A percentile compares a stretch with the other conserved stretches of the same genome.
These are phyloP conservation scores for Metschnikowia lunata DNA, from an alignment of 805 yeast species.

Conservation along the genomic window DNA sequence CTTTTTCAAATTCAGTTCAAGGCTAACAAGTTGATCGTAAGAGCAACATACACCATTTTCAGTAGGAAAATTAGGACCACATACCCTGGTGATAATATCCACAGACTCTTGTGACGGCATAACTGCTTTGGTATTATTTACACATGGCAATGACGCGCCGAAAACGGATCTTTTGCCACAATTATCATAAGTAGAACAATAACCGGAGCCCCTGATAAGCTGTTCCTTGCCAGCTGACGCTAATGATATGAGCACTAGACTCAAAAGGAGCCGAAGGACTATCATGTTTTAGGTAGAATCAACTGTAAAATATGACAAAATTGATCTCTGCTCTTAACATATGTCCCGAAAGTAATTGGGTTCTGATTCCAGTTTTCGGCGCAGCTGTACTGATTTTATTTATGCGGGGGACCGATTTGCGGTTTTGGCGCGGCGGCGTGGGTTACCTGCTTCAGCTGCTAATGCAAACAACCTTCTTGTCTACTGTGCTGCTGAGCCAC, in stretches of 20 bases:
- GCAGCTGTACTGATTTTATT: no score
- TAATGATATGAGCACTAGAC: background rate
- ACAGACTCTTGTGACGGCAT: conserved; percentile 43
- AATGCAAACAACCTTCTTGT: no score
- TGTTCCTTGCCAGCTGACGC: background rate
- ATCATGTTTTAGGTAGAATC: background rate
- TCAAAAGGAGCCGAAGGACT: background rate
- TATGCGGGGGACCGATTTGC: no score
- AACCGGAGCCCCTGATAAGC: conserved; percentile 27
- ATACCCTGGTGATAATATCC: conserved; percentile 48
- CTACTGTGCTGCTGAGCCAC: no score
- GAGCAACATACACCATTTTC: conserved; percentile 66
- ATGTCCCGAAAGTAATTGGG: no score
- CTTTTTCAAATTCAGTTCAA: conserved; percentile 40
- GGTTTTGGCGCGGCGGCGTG: no score
- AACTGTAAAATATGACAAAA: no score
- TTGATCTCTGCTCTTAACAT: no score
- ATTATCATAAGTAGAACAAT: conserved; percentile 52
- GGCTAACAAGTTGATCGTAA: conserved; percentile 49
- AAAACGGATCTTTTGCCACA: conserved; percentile 82
- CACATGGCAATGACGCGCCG: conserved; percentile 79
- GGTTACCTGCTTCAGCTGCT: no score
- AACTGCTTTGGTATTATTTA: conserved; percentile 48
- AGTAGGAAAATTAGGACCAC: conserved; percentile 66
- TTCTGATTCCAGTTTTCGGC: no score